Evolutionary conservation across 176 grass and related monocot species (phyloP).

Genomic region (Carex scoparia): DNA sequence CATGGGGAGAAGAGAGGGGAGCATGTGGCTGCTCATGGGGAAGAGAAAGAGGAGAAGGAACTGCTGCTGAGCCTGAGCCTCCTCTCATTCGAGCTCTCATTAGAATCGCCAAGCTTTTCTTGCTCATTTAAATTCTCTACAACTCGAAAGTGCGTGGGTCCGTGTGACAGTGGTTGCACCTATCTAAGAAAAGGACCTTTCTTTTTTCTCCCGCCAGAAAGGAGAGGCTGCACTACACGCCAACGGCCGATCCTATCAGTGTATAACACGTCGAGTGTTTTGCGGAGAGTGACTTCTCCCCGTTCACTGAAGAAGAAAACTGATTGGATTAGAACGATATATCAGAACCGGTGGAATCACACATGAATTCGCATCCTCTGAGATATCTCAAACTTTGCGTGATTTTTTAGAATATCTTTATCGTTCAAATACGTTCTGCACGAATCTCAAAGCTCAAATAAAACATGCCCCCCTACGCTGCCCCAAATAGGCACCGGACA

Average conservation of each 20-base stretch:
- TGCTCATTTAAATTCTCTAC: slow-evolving; percentile 45
- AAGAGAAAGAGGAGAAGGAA: neutral
- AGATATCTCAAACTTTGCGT: too few species aligned
- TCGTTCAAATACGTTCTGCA: too few species aligned
- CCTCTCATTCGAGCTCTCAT: slow-evolving; percentile 68
- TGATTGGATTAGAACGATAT: too few species aligned
- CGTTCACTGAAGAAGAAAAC: too few species aligned
- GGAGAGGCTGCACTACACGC: neutral
- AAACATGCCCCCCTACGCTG: too few species aligned
- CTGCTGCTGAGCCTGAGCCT: neutral
- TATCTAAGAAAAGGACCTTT: neutral
- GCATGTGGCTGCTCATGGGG: slow-evolving; percentile 12
- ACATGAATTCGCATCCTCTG: too few species aligned
- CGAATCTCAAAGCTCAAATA: too few species aligned
- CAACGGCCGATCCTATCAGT: neutral
- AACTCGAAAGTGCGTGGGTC: neutral
- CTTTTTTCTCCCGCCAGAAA: neutral
- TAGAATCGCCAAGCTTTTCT: slow-evolving; percentile 65
- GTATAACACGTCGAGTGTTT: too few species aligned
- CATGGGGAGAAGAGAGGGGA: slow-evolving; percentile 7
- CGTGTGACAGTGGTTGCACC: neutral
- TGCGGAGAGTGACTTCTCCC: too few species aligned
- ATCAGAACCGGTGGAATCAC: too few species aligned
- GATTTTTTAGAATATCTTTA: too few species aligned
- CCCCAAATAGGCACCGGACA: too few species aligned